Conservation (phyloP, 805 yeast species). For the Saccharomycopsis sp. region DNA sequence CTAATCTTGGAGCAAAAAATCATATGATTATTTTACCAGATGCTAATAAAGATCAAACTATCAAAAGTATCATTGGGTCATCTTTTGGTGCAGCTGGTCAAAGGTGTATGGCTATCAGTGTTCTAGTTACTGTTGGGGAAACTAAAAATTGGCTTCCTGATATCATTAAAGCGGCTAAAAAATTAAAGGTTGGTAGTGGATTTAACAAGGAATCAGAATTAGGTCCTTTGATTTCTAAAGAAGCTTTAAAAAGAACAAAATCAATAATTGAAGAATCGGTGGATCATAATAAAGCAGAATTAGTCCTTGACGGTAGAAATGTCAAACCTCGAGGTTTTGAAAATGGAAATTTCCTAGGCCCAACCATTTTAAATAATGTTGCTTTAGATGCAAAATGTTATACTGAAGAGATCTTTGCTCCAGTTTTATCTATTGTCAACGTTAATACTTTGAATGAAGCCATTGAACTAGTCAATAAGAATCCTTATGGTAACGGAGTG, state of each 20-base stretch:
- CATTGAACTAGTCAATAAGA: conserved; percentile 49
- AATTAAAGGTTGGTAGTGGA: conserved; percentile 54
- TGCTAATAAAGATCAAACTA: conserved; percentile 52
- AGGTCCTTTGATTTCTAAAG: conserved; percentile 65
- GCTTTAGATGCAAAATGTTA: conserved; percentile 57
- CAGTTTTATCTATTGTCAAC: conserved; percentile 53
- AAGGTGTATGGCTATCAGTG: conserved; percentile 73
- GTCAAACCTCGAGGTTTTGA: conserved; percentile 34
- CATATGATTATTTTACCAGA: conserved; percentile 67
- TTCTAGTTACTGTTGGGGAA: conserved; percentile 56
- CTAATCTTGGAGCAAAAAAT: conserved; percentile 72
- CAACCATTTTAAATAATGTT: conserved; percentile 53
- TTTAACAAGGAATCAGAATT: conserved; percentile 51
- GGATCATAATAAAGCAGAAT: conserved; percentile 43
- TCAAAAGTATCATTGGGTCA: conserved; percentile 61
- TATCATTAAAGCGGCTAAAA: conserved; percentile 44
- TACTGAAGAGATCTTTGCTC: conserved; percentile 68
- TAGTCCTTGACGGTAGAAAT: conserved; percentile 54
- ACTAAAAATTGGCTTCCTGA: conserved; percentile 53
- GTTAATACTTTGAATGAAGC: conserved; percentile 66
- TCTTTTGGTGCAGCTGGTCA: conserved; percentile 83
- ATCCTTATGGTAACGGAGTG: conserved; percentile 62
- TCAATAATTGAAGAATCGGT: conserved; percentile 44
- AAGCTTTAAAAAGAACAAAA: conserved; percentile 42
- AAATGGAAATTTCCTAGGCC: conserved; percentile 62